Evolutionary conservation across 768 basidiomycete genomes (phyloP).

Genomic region (Lactarius hengduanensis): DNA sequence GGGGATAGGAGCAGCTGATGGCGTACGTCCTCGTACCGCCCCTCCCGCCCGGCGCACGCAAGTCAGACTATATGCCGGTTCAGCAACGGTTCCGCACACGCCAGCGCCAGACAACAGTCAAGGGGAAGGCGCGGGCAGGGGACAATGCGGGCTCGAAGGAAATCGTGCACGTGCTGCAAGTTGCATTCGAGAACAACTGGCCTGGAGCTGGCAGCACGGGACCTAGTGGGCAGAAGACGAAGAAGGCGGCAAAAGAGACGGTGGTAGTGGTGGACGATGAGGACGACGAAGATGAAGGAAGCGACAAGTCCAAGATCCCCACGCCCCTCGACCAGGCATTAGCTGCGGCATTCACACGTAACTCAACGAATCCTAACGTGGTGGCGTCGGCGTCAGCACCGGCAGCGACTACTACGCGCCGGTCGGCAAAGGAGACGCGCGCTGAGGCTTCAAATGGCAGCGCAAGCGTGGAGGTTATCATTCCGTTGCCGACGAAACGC

Average conservation of each 20-base stretch:
- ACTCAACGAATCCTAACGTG: conserved; percentile 12
- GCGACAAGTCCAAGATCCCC: not conserved
- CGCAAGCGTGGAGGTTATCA: not conserved
- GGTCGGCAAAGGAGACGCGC: not conserved
- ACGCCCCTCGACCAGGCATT: conserved; percentile 4
- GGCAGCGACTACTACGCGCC: not conserved
- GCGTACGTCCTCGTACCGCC: too few relatives aligned
- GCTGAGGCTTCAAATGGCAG: not conserved
- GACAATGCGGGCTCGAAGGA: conserved; percentile 2
- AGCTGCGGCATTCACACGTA: conserved; percentile 10
- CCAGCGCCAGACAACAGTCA: not conserved
- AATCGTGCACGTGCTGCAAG: conserved; percentile 12
- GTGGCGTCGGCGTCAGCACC: not conserved
- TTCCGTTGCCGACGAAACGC: not conserved
- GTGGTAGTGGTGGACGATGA: not conserved
- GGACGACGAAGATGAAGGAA: not conserved
- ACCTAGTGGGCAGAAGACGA: not conserved
- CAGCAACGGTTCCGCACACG: too few relatives aligned
- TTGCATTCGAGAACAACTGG: conserved; percentile 17
- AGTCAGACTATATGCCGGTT: too few relatives aligned
- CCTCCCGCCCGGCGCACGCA: too few relatives aligned
- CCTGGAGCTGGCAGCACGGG: not conserved
- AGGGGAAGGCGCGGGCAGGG: not conserved
- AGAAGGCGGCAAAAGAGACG: not conserved
- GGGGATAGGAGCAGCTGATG: too few relatives aligned